phyloP scores from a whole-genome alignment of 2,329 filamentous ascomycete species.

The Exophiala oligosperma region DNA sequence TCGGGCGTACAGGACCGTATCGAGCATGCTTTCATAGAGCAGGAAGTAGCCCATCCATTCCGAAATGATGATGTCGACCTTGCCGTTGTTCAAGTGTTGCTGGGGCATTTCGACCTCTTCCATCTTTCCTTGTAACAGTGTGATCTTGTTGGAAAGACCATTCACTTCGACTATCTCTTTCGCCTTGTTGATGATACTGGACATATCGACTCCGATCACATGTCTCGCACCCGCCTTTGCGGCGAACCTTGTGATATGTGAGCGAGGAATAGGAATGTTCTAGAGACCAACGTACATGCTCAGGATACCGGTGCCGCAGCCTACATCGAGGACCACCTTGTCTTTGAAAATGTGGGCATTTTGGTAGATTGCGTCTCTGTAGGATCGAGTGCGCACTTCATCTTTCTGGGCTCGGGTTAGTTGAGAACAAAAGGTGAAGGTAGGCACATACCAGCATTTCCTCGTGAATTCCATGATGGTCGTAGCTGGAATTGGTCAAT shows the following conservation, averaged over 20 bases:
- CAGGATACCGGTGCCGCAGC: conserved; percentile 95
- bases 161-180: conserved; percentile 91
- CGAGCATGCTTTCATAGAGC: conserved; percentile 97
- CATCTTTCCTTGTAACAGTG: conserved; percentile 98
- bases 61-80: conserved; percentile 99
- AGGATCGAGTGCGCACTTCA: conserved; percentile 92
- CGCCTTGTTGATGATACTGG: conserved; percentile 98
- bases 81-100: conserved; percentile 52
- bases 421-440: conserved; percentile 13
- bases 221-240: conserved; percentile 95
- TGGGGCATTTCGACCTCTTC: conserved; percentile 94
- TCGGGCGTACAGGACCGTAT: conserved; percentile 94
- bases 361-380: conserved; percentile 96
- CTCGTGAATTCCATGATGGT: conserved; percentile 77
- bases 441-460: conserved; percentile 33
- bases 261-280: background rate
- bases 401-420: conserved; percentile 52
- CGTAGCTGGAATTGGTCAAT: conserved; percentile 66
- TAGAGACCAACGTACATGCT: conserved; percentile 70
- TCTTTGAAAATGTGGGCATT: conserved; percentile 93
- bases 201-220: conserved; percentile 99
- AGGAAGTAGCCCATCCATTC: conserved; percentile 99
- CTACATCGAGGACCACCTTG: conserved; percentile 93
- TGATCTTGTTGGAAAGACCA: conserved; percentile 93
- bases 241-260: conserved; percentile 71